These are phyloP conservation scores for Decorospora gaudefroyi DNA, from an alignment of 2,329 filamentous ascomycete species.

Conservation along the genomic window DNA sequence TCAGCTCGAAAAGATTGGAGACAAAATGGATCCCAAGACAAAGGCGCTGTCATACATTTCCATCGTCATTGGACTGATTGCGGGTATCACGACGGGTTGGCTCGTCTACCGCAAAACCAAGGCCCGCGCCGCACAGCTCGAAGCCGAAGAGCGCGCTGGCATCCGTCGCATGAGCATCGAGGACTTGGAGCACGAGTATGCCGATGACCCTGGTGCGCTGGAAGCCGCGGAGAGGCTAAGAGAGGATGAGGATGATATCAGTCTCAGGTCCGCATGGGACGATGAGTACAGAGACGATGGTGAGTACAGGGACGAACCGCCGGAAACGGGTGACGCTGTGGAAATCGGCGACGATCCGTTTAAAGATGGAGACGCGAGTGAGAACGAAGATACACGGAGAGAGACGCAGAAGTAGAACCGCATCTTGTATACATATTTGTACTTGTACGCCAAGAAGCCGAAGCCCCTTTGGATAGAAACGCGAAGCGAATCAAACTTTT, in stretches of 20 bases:
- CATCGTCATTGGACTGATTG: constrained; percentile 71
- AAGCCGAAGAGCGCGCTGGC: constrained; percentile 52
- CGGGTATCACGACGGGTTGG: constrained; percentile 77
- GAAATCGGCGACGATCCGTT: constrained; percentile 52
- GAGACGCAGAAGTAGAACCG: constrained; percentile 7
- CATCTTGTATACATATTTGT: constrained; percentile 3
- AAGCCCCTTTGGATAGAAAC: no score
- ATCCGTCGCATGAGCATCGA: constrained; percentile 40
- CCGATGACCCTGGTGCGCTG: constrained; percentile 53
- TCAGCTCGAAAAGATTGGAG: constrained; percentile 77
- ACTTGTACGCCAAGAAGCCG: no score
- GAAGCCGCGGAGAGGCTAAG: constrained; percentile 47
- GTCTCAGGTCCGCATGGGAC: constrained; percentile 55
- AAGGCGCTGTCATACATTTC: constrained; percentile 82
- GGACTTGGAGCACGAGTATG: constrained; percentile 48
- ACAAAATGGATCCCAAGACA: constrained; percentile 77
- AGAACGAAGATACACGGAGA: constrained; percentile 26
- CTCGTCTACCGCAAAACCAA: constrained; percentile 75
- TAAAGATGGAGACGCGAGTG: constrained; percentile 47
- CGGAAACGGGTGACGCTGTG: constrained; percentile 49
- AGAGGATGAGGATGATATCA: constrained; percentile 59
- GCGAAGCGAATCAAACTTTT: no score
- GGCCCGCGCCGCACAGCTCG: constrained; percentile 55
- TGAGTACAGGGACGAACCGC: constrained; percentile 51
- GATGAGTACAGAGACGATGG: constrained; percentile 50